phyloP scores from a whole-genome alignment of 1,284 basidiomycete species.

The Austroboletus novae-zelandiae region DNA sequence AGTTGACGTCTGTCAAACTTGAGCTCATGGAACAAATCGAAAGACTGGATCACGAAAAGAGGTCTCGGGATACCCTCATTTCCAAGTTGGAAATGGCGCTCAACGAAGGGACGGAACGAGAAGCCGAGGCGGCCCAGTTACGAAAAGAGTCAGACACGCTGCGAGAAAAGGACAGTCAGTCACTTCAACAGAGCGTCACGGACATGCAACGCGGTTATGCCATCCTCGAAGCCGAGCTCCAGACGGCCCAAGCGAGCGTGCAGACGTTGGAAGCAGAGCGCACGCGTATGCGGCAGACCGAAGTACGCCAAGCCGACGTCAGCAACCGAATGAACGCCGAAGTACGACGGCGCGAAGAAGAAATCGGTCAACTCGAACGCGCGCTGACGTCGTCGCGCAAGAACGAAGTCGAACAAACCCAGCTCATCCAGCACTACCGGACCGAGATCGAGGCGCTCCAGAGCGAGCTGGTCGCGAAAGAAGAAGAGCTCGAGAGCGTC shows the following conservation, averaged over 20 bases:
- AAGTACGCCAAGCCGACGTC: slow-evolving; percentile 43
- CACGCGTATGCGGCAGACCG: slow-evolving; percentile 51
- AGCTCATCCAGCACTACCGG: slow-evolving; percentile 59
- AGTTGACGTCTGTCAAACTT: slow-evolving; percentile 68
- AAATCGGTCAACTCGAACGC: slow-evolving; percentile 42
- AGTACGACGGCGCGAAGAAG: slow-evolving; percentile 47
- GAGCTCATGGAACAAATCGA: slow-evolving; percentile 64
- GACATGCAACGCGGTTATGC: slow-evolving; percentile 63
- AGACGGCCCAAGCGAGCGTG: slow-evolving; percentile 48
- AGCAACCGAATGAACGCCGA: slow-evolving; percentile 27
- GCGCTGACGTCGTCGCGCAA: slow-evolving; percentile 26
- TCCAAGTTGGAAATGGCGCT: slow-evolving; percentile 58
- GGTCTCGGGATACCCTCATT: slow-evolving; percentile 55
- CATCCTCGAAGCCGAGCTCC: slow-evolving; percentile 62
- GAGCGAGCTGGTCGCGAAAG: slow-evolving; percentile 53
- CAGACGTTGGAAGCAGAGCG: slow-evolving; percentile 60
- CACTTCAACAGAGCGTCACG: slow-evolving; percentile 45
- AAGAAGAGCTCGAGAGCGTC: slow-evolving; percentile 59
- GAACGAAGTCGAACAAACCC: slow-evolving; percentile 55
- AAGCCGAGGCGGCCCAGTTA: slow-evolving; percentile 44
- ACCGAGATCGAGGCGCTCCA: slow-evolving; percentile 67
- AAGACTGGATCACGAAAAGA: slow-evolving; percentile 50
- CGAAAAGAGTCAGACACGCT: slow-evolving; percentile 41
- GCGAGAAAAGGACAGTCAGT: slow-evolving; percentile 50
- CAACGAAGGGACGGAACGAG: slow-evolving; percentile 50